phyloP scores from a whole-genome alignment of 768 basidiomycete species.

The Termitomyces sp. region DNA sequence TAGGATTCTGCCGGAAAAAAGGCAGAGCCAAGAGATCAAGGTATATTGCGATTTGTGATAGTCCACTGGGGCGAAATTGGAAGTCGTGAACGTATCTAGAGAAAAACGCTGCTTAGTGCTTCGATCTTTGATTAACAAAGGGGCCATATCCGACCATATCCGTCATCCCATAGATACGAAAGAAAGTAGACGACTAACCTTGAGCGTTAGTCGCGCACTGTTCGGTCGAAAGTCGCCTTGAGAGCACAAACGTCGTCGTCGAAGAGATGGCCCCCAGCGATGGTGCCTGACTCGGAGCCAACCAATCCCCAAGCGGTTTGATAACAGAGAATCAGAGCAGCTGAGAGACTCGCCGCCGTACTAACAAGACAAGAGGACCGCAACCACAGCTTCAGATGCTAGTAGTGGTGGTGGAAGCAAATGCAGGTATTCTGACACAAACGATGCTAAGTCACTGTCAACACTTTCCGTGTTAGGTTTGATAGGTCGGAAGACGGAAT shows the following conservation, averaged over 20 bases:
- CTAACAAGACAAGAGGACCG: conserved; percentile 7
- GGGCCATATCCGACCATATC: conserved; percentile 6
- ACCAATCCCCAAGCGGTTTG: conserved; percentile 5
- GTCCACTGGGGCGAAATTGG: background rate
- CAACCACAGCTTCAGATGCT: conserved; percentile 11
- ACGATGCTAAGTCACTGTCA: conserved; percentile 4
- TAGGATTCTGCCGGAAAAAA: background rate
- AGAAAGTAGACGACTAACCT: conserved; percentile 3
- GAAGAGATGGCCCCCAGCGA: background rate
- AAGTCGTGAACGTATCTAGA: conserved; percentile 4
- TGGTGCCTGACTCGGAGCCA: background rate
- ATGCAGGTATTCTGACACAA: conserved; percentile 5
- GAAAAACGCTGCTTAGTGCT: background rate
- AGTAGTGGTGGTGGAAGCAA: conserved; percentile 6
- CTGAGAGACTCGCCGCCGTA: conserved; percentile 1
- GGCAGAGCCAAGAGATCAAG: background rate
- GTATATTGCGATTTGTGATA: conserved; percentile 1
- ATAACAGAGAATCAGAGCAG: conserved; percentile 2
- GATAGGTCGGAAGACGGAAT: conserved; percentile 13
- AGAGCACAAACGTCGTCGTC: background rate
- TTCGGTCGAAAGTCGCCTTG: background rate
- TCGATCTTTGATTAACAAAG: conserved; percentile 1
- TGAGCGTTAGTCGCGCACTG: conserved; percentile 6
- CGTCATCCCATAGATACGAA: background rate
- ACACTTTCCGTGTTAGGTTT: conserved; percentile 11